Conservation (phyloP, 345 rosid genomes). For the Iberis pinnata region DNA sequence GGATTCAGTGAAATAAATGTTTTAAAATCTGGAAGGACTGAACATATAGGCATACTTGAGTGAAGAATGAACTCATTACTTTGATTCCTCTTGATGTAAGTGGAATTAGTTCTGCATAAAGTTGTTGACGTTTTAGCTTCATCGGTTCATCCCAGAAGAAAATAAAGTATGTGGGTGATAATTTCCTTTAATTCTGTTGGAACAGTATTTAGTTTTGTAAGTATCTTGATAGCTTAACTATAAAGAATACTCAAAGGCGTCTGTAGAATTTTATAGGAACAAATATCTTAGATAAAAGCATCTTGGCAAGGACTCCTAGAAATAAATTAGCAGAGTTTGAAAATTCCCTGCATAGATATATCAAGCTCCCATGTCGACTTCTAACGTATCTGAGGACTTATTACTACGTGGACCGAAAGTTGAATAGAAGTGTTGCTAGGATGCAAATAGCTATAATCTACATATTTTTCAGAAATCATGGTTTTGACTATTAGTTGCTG, state of each 20-base stretch:
- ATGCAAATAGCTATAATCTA: constrained; percentile 7
- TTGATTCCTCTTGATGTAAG: background rate
- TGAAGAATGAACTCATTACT: constrained; percentile 9
- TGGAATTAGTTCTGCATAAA: too few species aligned
- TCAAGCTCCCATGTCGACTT: constrained; percentile 3
- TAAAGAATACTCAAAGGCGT: too few species aligned
- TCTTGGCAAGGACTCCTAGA: constrained; percentile 12
- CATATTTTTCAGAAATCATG: constrained; percentile 2
- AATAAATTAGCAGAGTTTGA: background rate
- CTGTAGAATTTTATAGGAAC: constrained; percentile 1
- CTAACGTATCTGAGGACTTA: constrained; percentile 1
- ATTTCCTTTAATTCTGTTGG: background rate
- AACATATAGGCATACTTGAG: background rate
- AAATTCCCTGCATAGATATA: constrained; percentile 1
- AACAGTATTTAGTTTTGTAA: background rate
- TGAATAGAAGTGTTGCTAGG: constrained; percentile 10
- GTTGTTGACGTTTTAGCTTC: too few species aligned
- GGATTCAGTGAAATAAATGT: constrained; percentile 5
- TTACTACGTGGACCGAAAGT: background rate
- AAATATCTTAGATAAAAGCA: constrained; percentile 2
- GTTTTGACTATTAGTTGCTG: constrained; percentile 14
- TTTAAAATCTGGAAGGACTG: constrained; percentile 7
- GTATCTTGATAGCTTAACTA: too few species aligned
- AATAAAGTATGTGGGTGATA: background rate
- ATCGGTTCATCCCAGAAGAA: background rate